Evolutionary conservation across 169 alveolate species (phyloP).

Genomic region (Babesia ovis): DNA sequence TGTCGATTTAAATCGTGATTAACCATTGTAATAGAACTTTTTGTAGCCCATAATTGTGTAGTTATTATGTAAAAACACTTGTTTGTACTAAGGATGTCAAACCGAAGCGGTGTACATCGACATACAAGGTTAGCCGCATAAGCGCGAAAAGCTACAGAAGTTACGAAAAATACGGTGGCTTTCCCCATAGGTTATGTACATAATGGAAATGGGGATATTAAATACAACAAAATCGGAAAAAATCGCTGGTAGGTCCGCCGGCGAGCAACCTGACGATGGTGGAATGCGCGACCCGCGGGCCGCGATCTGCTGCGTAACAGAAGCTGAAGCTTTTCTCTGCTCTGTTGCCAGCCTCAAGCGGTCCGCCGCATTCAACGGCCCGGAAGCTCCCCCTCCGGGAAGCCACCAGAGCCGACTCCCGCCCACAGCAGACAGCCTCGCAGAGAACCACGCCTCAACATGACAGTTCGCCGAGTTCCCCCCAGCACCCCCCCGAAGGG

Average conservation of each 20-base stretch:
- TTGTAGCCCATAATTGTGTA: no score
- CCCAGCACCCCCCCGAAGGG: slow-evolving; percentile 56
- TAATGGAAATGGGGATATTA: neutral
- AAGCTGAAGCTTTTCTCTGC: slow-evolving; percentile 58
- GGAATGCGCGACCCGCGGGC: slow-evolving; percentile 45
- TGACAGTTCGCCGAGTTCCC: slow-evolving; percentile 43
- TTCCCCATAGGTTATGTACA: no score
- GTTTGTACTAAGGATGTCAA: no score
- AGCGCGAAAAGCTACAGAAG: no score
- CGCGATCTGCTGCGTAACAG: slow-evolving; percentile 46
- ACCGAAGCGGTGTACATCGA: no score
- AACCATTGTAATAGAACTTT: no score
- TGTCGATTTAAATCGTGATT: no score
- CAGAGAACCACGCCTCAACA: slow-evolving; percentile 30
- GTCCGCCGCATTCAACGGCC: slow-evolving; percentile 56
- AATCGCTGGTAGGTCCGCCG: slow-evolving; percentile 37
- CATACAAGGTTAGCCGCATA: no score
- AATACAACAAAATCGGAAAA: slow-evolving; percentile 6
- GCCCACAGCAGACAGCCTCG: slow-evolving; percentile 49
- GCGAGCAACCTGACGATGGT: slow-evolving; percentile 47
- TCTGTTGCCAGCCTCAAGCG: slow-evolving; percentile 60
- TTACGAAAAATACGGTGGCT: no score
- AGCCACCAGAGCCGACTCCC: slow-evolving; percentile 51
- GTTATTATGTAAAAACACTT: no score
- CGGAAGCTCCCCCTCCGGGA: slow-evolving; percentile 49